Evolutionary conservation across 179 eudicot species (phyloP).

Genomic region (Pouteria campechiana): DNA sequence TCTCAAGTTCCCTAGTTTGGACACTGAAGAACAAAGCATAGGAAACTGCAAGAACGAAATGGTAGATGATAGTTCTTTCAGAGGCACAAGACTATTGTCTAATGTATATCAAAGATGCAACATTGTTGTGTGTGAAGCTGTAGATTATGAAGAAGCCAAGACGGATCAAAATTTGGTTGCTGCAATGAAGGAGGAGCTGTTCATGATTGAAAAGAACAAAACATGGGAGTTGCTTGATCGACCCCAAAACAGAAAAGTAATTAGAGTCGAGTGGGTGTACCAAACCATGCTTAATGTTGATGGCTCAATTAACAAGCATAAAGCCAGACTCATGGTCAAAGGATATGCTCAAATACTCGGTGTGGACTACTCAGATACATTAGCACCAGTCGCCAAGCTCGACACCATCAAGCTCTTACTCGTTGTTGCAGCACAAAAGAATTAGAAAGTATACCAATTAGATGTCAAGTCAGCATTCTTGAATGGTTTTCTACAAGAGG

Average conservation of each 20-base stretch:
- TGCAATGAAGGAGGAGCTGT: constrained; percentile 4
- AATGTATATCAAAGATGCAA: constrained; percentile 11
- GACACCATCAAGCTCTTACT: background rate
- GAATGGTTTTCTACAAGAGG: too few species aligned
- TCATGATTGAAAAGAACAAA: background rate
- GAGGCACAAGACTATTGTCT: constrained; percentile 5
- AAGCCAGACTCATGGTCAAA: background rate
- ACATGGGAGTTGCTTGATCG: background rate
- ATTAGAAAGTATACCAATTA: background rate
- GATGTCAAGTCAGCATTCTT: background rate
- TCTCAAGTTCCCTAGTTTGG: too few species aligned
- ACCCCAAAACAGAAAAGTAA: background rate
- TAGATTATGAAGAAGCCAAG: background rate
- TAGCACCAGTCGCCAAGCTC: background rate
- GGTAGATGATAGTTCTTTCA: constrained; percentile 3
- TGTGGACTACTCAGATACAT: background rate
- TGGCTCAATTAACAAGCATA: background rate
- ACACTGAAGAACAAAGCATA: too few species aligned
- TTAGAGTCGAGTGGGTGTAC: constrained; percentile 3
- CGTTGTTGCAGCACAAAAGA: background rate
- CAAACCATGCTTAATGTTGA: constrained; percentile 1
- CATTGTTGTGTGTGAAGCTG: background rate
- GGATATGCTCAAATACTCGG: too few species aligned
- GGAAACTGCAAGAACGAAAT: background rate
- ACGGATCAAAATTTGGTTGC: background rate